Percentiles rank a stretch among this genome's conserved stretches.
phyloP scores from a whole-genome alignment of 2,329 filamentous ascomycete species.

The Apiospora rasikravindrae region DNA sequence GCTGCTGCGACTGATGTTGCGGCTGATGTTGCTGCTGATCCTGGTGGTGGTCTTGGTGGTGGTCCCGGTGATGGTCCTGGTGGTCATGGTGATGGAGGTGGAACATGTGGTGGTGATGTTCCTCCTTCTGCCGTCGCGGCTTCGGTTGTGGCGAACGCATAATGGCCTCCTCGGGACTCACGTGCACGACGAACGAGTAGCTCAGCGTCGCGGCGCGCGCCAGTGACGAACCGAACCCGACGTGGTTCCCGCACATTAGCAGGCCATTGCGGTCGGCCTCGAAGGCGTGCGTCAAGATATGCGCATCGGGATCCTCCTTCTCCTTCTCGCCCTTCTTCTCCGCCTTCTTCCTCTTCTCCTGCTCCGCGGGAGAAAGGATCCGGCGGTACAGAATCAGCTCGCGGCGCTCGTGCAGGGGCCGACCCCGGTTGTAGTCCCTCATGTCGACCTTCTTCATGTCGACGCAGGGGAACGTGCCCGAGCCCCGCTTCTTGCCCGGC shows the following conservation, averaged over 20 bases:
- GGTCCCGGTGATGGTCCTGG: background rate
- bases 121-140: background rate
- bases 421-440: slow-evolving; percentile 47
- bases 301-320: slow-evolving; percentile 45
- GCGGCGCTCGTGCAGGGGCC: slow-evolving; percentile 49
- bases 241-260: slow-evolving; percentile 55
- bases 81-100: background rate
- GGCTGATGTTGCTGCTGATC: background rate
- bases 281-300: slow-evolving; percentile 56
- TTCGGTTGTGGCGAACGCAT: slow-evolving; percentile 39
- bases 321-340: background rate
- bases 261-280: slow-evolving; percentile 60
- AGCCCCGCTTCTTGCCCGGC: slow-evolving; percentile 33
- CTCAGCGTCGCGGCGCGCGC: slow-evolving; percentile 52
- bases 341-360: background rate
- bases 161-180: slow-evolving; percentile 52
- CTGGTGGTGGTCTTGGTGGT: background rate
- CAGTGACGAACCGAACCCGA: slow-evolving; percentile 51
- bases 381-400: slow-evolving; percentile 58
- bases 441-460: slow-evolving; percentile 63
- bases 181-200: slow-evolving; percentile 59
- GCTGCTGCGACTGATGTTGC: background rate
- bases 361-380: slow-evolving; percentile 45
- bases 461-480: slow-evolving; percentile 54
- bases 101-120: background rate